Evolutionary conservation across 768 basidiomycete genomes (phyloP).

Genomic region (Rhodotorula diobovata): DNA sequence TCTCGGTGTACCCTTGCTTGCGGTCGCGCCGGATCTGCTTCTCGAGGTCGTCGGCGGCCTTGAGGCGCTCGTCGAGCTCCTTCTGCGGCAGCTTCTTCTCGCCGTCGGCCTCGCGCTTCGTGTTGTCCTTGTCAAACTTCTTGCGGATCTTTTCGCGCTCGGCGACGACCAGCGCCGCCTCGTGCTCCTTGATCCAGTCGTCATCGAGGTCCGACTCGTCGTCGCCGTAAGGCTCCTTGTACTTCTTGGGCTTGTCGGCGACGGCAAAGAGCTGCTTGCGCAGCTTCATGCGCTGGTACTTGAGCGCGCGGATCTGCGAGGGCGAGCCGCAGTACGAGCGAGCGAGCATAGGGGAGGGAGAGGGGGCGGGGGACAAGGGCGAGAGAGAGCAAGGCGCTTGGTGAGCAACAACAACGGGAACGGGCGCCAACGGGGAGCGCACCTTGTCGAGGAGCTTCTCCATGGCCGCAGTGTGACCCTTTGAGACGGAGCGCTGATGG

Average conservation of each 20-base stretch:
- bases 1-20: conserved; percentile 63
- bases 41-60: conserved; percentile 70
- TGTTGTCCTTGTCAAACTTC: conserved; percentile 91
- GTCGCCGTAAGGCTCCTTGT: conserved; percentile 56
- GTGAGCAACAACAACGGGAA: neutral
- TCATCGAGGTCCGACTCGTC: conserved; percentile 94
- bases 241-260: conserved; percentile 68
- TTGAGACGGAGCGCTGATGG: conserved; percentile 91
- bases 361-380: too few relatives aligned
- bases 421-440: conserved; percentile 35
- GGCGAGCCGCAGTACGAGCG: neutral
- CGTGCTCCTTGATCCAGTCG: conserved; percentile 76
- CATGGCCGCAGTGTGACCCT: conserved; percentile 89
- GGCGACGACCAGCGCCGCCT: conserved; percentile 68
- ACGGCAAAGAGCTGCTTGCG: conserved; percentile 80
- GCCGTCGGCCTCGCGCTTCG: conserved; percentile 51
- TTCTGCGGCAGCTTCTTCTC: conserved; percentile 49
- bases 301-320: conserved; percentile 70
- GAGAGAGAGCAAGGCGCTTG: neutral
- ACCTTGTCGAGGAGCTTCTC: conserved; percentile 90
- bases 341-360: too few relatives aligned
- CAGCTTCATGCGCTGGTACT: conserved; percentile 96
- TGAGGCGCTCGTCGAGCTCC: conserved; percentile 62
- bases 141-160: conserved; percentile 75
- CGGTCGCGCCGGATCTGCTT: conserved; percentile 71